Conservation (phyloP, 2,329 filamentous ascomycete genomes). For the Alternaria longipes region DNA sequence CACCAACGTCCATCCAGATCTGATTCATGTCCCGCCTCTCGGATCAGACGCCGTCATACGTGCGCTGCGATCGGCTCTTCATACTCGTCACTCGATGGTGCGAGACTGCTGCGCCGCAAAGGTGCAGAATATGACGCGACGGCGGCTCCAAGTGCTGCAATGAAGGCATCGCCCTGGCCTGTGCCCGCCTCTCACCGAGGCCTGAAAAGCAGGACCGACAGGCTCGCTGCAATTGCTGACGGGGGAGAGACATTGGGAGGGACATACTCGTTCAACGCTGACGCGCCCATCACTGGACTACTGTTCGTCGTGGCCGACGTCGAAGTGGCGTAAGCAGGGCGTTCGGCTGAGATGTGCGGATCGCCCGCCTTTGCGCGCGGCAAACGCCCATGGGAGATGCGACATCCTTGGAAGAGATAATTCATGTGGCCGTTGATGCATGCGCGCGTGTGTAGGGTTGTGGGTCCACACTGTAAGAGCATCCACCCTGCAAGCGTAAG, state of each 20-base stretch:
- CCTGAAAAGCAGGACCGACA: background rate
- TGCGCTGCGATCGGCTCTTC: background rate
- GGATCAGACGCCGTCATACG: background rate
- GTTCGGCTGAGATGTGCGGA: background rate
- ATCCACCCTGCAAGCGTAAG: slow-evolving; percentile 1
- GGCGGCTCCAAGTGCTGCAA: background rate
- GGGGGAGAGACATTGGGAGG: background rate
- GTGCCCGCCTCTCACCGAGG: background rate
- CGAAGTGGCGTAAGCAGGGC: slow-evolving; percentile 6
- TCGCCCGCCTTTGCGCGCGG: background rate
- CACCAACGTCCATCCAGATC: background rate
- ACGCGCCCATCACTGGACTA: background rate
- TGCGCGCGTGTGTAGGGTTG: background rate
- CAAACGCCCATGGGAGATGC: slow-evolving; percentile 1
- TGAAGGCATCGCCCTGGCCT: no score
- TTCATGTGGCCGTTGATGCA: slow-evolving; percentile 5
- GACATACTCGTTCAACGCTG: background rate
- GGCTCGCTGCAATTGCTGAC: background rate
- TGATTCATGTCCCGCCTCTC: background rate
- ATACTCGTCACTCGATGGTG: background rate
- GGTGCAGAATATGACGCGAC: background rate
- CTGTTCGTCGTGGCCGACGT: background rate
- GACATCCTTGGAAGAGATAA: background rate
- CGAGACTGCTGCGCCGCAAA: slow-evolving; percentile 1
- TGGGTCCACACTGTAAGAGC: background rate